A percentile compares a stretch with the other conserved stretches of the same genome.
phyloP scores from a whole-genome alignment of 1,139 yeast species.

The Schwanniomyces etchellsii region DNA sequence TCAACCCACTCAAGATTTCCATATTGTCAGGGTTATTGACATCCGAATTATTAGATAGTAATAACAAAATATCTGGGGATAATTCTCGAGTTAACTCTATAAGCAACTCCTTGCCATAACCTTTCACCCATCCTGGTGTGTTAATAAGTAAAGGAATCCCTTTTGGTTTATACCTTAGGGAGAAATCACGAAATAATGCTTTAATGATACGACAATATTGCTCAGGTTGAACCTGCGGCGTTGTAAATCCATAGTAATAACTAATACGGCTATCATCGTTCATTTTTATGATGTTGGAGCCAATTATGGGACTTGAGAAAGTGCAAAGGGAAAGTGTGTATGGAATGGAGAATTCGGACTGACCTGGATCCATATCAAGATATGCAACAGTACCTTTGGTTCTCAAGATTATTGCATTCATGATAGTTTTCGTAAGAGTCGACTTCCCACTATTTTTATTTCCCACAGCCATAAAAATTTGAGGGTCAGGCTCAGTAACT shows the following conservation, averaged over 20 bases:
- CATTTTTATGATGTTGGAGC: conserved; percentile 16
- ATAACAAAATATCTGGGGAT: conserved; percentile 51
- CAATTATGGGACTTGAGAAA: conserved; percentile 19
- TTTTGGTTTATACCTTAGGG: conserved; percentile 15
- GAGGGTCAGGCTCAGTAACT: conserved; percentile 8
- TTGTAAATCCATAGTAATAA: conserved; percentile 61
- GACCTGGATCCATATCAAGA: conserved; percentile 89
- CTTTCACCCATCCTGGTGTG: conserved; percentile 93
- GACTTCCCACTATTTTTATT: conserved; percentile 82
- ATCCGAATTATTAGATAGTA: conserved; percentile 19
- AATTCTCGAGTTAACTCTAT: conserved; percentile 39
- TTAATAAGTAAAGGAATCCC: conserved; percentile 58
- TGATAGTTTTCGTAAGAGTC: conserved; percentile 53
- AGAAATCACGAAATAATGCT: conserved; percentile 34
- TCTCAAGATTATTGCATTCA: conserved; percentile 35
- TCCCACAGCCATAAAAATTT: conserved; percentile 29
- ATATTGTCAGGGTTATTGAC: conserved; percentile 17
- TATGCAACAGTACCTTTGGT: conserved; percentile 26
- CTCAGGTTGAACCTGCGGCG: conserved; percentile 68
- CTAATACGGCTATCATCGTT: conserved; percentile 19
- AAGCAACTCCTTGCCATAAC: conserved; percentile 71
- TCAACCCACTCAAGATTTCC: conserved; percentile 19
- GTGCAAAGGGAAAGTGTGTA: conserved; percentile 54
- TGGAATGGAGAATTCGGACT: conserved; percentile 73
- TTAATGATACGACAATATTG: conserved; percentile 45